phyloP scores from a whole-genome alignment of 1,284 basidiomycete species.

The Microbotryum saponariae region DNA sequence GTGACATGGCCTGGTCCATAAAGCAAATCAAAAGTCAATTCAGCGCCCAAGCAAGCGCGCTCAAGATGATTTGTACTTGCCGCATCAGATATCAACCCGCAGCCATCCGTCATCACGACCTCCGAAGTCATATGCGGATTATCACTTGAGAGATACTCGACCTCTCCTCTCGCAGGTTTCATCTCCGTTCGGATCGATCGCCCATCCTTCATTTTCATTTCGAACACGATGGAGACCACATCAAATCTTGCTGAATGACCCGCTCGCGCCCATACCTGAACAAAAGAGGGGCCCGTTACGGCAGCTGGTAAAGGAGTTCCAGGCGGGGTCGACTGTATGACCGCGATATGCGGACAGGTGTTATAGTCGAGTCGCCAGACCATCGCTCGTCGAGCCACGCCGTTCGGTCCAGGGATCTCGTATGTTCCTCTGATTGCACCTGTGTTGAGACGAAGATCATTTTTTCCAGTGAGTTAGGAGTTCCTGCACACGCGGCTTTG shows the following conservation, averaged over 20 bases:
- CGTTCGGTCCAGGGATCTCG: neutral
- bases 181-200: too few species aligned
- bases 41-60: too few species aligned
- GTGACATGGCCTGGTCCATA: constrained; percentile 8
- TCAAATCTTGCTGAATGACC: too few species aligned
- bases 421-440: constrained; percentile 13
- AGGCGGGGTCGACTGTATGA: too few species aligned
- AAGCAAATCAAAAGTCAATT: neutral
- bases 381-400: neutral
- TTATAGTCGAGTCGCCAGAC: constrained; percentile 25
- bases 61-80: neutral
- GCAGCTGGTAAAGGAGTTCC: neutral
- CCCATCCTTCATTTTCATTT: constrained; percentile 14
- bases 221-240: constrained; percentile 1
- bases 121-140: neutral
- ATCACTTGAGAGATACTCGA: neutral
- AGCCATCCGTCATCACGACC: constrained; percentile 27
- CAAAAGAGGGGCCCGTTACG: neutral
- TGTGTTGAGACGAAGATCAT: neutral
- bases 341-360: neutral
- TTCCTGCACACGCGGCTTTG: too few species aligned
- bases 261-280: neutral
- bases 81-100: constrained; percentile 7
- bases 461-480: too few species aligned
- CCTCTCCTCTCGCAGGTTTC: neutral